phyloP scores from a whole-genome alignment of 2,329 filamentous ascomycete genomes.

The Coniochaeta prunicola region DNA sequence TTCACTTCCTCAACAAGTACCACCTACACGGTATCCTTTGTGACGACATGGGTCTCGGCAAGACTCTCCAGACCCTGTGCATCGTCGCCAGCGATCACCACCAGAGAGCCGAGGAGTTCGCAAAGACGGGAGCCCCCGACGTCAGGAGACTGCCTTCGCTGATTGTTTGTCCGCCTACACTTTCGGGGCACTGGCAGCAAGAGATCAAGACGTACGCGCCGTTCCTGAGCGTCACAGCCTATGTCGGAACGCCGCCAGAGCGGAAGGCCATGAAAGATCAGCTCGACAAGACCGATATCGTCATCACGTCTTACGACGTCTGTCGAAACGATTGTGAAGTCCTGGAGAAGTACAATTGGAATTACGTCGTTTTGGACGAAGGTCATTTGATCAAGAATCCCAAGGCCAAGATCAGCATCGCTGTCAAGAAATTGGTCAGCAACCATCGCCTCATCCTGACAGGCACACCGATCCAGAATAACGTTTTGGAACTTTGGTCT shows the following conservation, averaged over 20 bases:
- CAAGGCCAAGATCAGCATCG: conserved; percentile 88
- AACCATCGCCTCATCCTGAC: conserved; percentile 96
- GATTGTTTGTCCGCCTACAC: conserved; percentile 90
- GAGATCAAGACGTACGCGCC: conserved; percentile 94
- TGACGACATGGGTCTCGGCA: conserved; percentile 98
- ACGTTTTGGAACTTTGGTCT: conserved; percentile 94
- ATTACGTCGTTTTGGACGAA: conserved; percentile 95
- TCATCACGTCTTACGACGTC: conserved; percentile 97
- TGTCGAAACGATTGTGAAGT: conserved; percentile 92
- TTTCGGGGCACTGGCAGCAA: conserved; percentile 98
- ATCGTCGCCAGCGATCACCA: conserved; percentile 98
- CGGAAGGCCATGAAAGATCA: conserved; percentile 62
- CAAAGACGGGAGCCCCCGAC: conserved; percentile 72
- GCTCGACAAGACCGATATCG: conserved; percentile 76
- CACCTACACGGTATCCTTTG: conserved; percentile 97
- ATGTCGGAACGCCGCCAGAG: conserved; percentile 82
- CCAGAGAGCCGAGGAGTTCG: conserved; percentile 82
- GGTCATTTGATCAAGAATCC: conserved; percentile 99
- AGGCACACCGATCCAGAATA: conserved; percentile 96
- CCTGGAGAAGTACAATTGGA: conserved; percentile 80
- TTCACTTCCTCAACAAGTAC: conserved; percentile 96
- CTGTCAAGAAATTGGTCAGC: conserved; percentile 81
- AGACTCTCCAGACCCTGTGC: conserved; percentile 93
- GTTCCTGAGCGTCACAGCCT: conserved; percentile 82
- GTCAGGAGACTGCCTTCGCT: conserved; percentile 76